These are phyloP conservation scores for Primulina tabacum DNA, from an alignment of 257 asterid species.

Conservation along the genomic window DNA sequence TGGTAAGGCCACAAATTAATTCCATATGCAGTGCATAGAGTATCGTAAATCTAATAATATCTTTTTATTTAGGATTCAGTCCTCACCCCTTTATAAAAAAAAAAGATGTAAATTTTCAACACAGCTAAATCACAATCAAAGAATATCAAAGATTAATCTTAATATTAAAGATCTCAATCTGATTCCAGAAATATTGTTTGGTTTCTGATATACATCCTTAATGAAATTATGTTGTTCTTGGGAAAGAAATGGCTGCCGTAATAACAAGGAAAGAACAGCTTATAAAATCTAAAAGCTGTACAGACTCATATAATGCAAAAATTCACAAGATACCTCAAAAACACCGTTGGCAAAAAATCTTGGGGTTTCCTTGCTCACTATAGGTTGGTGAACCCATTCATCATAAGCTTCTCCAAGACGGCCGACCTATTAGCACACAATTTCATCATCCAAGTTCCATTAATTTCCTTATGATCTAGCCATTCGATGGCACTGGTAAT, in stretches of 20 bases:
- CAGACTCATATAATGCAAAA: background rate
- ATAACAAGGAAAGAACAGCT: background rate
- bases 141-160: background rate
- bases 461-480: background rate
- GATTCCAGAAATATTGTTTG: background rate
- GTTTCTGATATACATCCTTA: background rate
- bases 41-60: too few relatives aligned
- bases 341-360: slow-evolving; percentile 45
- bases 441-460: background rate
- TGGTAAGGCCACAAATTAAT: background rate
- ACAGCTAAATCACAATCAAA: too few relatives aligned
- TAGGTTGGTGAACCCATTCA: slow-evolving; percentile 77
- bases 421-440: slow-evolving; percentile 51
- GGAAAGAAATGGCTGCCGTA: background rate
- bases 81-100: too few relatives aligned
- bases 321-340: slow-evolving; percentile 45
- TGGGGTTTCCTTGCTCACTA: slow-evolving; percentile 59
- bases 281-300: background rate
- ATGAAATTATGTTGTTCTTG: background rate
- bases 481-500: background rate
- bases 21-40: background rate
- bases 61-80: too few relatives aligned
- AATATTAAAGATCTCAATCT: too few relatives aligned
- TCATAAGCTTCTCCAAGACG: slow-evolving; percentile 78
- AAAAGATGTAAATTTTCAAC: too few relatives aligned